Base-by-base conservation (phyloP, 768 basidiomycete species). In the Amanita muscaria region DNA sequence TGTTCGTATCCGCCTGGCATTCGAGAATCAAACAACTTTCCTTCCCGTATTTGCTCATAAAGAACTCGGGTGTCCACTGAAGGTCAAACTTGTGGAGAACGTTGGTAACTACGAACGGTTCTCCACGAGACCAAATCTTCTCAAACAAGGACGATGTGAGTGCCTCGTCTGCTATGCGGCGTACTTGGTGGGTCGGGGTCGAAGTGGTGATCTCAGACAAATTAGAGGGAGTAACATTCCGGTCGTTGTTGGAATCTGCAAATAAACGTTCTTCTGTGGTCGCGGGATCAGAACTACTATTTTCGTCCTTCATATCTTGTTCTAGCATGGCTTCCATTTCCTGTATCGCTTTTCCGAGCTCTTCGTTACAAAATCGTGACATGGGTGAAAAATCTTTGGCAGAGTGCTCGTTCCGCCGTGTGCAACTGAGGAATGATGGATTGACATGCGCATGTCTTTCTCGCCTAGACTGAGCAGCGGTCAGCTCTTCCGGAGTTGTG, bases 31-130 rank as follows among this genome's bases (percentile, higher is more conserved):
- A 67, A 58, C 84, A 83, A 21, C 56, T 65, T 49, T 85, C 74
- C 8, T 67, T 60, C 5, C 77, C 80, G 57, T 85, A 83, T 50
- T 79, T 69, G 41, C 76, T 61, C 14, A 78, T 73, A 61, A 98
- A 91, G 55, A 82, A 85, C 44, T 83, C 75, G 0, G 93, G 93
- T 4, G 74, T 80, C 93, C 93, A 97, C 46, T 70, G 58, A 49
- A 83, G 61, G 52, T 72, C 66, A 61, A 91, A 83, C 51, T 79
- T 74, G 11, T 68, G 54, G 38, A 76, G 62, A 15, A 88, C 61
- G 22, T 72, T 76, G 22, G 79, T 83, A 37, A 96, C 83, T 23
- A 94, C 75, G 7, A 97, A 57, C 2, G 92, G 88, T 27, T 82
- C 68, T 21, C 91, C 91, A 33, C 63, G 63, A 7, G 60, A 58